Evolutionary conservation across 1,284 basidiomycete genomes (phyloP).

Genomic region (Moesziomyces sp.): DNA sequence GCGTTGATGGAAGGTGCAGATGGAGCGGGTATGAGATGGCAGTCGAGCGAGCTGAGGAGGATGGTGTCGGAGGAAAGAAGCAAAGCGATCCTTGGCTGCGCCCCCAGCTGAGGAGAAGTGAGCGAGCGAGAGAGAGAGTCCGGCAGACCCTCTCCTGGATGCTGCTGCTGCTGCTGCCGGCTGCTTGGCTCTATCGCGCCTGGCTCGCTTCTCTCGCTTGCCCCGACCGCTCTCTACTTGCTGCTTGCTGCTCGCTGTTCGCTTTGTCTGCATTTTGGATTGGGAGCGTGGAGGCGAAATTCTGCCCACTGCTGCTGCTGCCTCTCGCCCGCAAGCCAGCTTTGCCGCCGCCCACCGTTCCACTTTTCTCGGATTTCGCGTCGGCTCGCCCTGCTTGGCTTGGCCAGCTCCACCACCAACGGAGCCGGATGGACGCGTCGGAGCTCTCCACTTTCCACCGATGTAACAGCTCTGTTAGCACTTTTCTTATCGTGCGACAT

Average conservation of each 20-base stretch:
- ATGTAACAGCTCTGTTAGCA: background rate
- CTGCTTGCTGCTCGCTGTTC: background rate
- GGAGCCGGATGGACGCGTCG: background rate
- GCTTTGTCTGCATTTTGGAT: background rate
- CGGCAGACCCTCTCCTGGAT: too few relatives aligned
- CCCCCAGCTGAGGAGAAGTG: too few relatives aligned
- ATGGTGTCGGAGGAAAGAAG: background rate
- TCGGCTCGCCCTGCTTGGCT: too few relatives aligned
- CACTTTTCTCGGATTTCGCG: conserved; percentile 18
- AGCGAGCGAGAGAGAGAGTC: too few relatives aligned
- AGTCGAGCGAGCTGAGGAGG: background rate
- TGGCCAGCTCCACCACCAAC: too few relatives aligned
- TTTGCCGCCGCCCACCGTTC: too few relatives aligned
- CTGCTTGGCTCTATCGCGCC: background rate
- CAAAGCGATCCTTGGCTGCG: too few relatives aligned
- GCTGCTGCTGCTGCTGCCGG: too few relatives aligned
- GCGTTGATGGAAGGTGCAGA: too few relatives aligned
- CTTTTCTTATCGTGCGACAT: too few relatives aligned
- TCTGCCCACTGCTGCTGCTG: background rate
- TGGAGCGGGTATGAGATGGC: background rate
- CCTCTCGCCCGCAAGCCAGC: background rate
- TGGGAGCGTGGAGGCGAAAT: background rate
- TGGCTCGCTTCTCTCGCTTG: conserved; percentile 6
- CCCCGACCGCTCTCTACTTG: conserved; percentile 8
- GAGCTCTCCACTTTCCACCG: too few relatives aligned